Percentiles rank a stretch among this genome's conserved stretches.
phyloP scores from a whole-genome alignment of 768 basidiomycete genomes.

The Lentinus brumalis region DNA sequence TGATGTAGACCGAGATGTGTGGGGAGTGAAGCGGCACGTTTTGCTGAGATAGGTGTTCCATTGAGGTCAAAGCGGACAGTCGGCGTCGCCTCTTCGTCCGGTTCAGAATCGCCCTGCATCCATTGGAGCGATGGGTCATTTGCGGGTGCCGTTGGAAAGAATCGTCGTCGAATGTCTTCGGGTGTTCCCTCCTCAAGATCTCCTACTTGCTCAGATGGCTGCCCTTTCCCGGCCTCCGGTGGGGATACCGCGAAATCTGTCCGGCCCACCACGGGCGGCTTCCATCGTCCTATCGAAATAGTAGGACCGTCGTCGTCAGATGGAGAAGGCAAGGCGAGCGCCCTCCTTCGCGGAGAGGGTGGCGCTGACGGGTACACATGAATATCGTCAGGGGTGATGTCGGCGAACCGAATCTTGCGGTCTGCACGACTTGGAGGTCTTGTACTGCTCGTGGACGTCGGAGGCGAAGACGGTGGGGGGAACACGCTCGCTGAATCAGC shows the following conservation, averaged over 20 bases:
- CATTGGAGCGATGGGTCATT: constrained; percentile 80
- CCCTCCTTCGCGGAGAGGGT: constrained; percentile 65
- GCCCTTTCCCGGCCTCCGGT: background rate
- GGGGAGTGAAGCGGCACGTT: constrained; percentile 60
- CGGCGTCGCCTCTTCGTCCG: constrained; percentile 31
- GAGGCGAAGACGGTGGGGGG: constrained; percentile 16
- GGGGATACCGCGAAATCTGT: background rate
- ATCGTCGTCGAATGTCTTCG: constrained; percentile 80
- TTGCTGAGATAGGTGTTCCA: constrained; percentile 64
- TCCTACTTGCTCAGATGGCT: background rate
- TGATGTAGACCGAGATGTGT: constrained; percentile 90
- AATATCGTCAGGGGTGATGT: constrained; percentile 71
- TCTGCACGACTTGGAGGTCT: constrained; percentile 60
- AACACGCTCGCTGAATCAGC: constrained; percentile 34
- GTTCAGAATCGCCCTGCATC: constrained; percentile 50
- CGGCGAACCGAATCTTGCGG: constrained; percentile 72
- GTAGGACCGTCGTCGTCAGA: constrained; percentile 39
- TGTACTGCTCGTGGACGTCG: constrained; percentile 40
- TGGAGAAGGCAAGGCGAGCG: constrained; percentile 58
- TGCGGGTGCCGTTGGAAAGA: constrained; percentile 71
- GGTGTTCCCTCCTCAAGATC: constrained; percentile 67
- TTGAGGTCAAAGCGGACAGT: constrained; percentile 66
- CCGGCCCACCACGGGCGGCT: constrained; percentile 33
- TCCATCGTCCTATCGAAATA: constrained; percentile 37
- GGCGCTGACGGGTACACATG: constrained; percentile 84